A percentile compares a stretch with the other conserved stretches of the same genome.
Evolutionary conservation across 2,329 filamentous ascomycete species (phyloP).

Genomic region (Hortaea sp.): DNA sequence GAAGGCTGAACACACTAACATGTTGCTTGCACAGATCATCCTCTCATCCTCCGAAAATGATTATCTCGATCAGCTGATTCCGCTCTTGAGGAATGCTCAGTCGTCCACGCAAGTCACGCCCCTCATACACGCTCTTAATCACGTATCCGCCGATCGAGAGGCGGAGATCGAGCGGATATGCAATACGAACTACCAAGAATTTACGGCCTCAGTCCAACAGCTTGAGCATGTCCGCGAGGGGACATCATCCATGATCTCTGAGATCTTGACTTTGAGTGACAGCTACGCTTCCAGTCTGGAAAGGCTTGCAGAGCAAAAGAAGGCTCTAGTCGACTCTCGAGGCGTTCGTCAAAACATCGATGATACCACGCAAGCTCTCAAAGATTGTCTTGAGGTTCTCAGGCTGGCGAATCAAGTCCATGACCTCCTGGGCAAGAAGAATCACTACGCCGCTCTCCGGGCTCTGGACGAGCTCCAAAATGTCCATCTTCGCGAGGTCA

Average conservation of each 20-base stretch:
- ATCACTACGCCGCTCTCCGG: slow-evolving; percentile 88
- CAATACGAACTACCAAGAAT: slow-evolving; percentile 92
- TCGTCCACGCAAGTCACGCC: slow-evolving; percentile 55
- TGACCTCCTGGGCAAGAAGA: slow-evolving; percentile 82
- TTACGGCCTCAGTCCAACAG: slow-evolving; percentile 85
- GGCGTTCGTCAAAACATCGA: slow-evolving; percentile 92
- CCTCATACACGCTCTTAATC: slow-evolving; percentile 66
- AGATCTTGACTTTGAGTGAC: slow-evolving; percentile 86
- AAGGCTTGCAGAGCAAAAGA: slow-evolving; percentile 88
- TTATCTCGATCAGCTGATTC: slow-evolving; percentile 91
- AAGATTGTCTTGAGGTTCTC: slow-evolving; percentile 84
- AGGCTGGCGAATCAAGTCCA: slow-evolving; percentile 90
- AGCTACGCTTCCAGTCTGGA: slow-evolving; percentile 93
- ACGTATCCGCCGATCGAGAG: slow-evolving; percentile 79
- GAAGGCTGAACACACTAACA: not conserved
- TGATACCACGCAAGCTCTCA: slow-evolving; percentile 77
- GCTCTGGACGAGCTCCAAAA: slow-evolving; percentile 93
- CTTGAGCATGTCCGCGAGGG: slow-evolving; percentile 86
- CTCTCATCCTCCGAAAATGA: slow-evolving; percentile 84
- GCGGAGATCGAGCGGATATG: slow-evolving; percentile 89
- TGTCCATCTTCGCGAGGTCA: slow-evolving; percentile 88
- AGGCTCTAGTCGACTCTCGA: slow-evolving; percentile 82
- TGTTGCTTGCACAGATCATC: slow-evolving; percentile 58
- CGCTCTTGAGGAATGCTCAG: slow-evolving; percentile 80
- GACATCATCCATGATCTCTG: slow-evolving; percentile 75